A percentile compares a stretch with the other conserved stretches of the same genome.
Conservation (phyloP, 2,329 filamentous ascomycete species). For the Talaromyces piceae region DNA sequence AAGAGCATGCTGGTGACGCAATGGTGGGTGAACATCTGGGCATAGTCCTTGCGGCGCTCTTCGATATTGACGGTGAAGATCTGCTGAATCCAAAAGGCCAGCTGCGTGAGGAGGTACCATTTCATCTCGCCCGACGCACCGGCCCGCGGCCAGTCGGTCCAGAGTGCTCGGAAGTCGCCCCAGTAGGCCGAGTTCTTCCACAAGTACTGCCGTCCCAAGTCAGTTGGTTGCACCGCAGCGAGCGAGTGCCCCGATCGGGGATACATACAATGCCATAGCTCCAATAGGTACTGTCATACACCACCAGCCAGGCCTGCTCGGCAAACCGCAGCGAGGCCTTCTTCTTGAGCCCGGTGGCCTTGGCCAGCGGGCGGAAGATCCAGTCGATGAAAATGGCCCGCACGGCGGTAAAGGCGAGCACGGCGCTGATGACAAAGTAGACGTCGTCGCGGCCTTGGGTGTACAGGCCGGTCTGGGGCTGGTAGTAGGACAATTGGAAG, state of each 20-base stretch:
- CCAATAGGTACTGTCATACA: constrained; percentile 81
- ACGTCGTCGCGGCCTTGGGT: constrained; percentile 71
- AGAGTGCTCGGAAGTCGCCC: constrained; percentile 68
- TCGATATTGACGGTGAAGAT: constrained; percentile 92
- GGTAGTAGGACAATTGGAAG: constrained; percentile 78
- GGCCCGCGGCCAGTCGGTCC: constrained; percentile 75
- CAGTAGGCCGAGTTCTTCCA: constrained; percentile 71
- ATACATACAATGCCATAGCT: constrained; percentile 67
- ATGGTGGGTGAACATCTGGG: constrained; percentile 94
- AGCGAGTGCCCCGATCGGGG: neutral
- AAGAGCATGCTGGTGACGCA: constrained; percentile 80
- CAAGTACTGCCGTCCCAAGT: constrained; percentile 60
- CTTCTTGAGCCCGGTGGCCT: constrained; percentile 63
- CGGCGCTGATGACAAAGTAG: constrained; percentile 68
- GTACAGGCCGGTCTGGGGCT: constrained; percentile 61
- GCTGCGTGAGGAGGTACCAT: constrained; percentile 82
- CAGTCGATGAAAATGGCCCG: constrained; percentile 84
- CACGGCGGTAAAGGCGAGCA: constrained; percentile 79
- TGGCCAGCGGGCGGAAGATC: constrained; percentile 69
- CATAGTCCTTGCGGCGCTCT: constrained; percentile 86
- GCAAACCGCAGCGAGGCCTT: constrained; percentile 79
- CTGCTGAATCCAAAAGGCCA: constrained; percentile 90
- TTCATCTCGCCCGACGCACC: constrained; percentile 70
- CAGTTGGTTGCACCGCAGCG: neutral
- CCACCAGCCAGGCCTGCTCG: constrained; percentile 85